Evolutionary conservation across 2,329 filamentous ascomycete genomes (phyloP), one percentile per base, ranked within the genome.

Genomic region (Trichoderma sp.): DNA sequence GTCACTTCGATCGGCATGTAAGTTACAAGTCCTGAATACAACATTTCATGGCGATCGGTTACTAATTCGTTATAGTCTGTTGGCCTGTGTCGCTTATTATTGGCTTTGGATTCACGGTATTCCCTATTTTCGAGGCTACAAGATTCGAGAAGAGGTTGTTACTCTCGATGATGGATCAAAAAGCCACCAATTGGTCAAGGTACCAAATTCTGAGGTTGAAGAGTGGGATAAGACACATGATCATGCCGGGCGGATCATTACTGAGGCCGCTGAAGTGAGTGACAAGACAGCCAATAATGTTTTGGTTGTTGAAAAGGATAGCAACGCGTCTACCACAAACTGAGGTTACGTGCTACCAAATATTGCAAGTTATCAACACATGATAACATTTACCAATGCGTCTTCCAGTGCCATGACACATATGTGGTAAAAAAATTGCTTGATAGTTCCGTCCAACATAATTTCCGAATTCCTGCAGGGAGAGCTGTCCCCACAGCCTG

Each of bases 1-100:
- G 85, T 88, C 0, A 84, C 87, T 0, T 89, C 90, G 0, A 83
- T 92, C 67, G 88, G 76, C 25, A 84, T 91, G 86, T 89, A 80
- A 81, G 86, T 85, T 15, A 45, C 10, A 22, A 22, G 17, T 17
- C 6, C 17, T 5, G 10, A 7, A n/a, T 22, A 45, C 17, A 45
- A 13, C 22, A 13, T 3, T 27, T 27, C 29, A n/a, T 13, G 17
- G 5, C 5, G 17, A 15, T 25, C 15, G n/a, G 10, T 19, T 15
- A 6, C 52, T 27, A n/a, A 53, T 50, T 48, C 17, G 5, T 22
- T 45, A 17, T 19, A 87, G 84, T 45, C 77, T 90, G 39, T 69
- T 80, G 3, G 6, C 82, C 0, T 90, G 87, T 67, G 84, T 75
- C 0, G 34, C 86, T 0, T 90, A 90, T 75, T 90, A 90, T 70